A percentile compares a stretch with the other conserved stretches of the same genome.
Evolutionary conservation across 352 stramenopile species (phyloP).

Genomic region (Plasmopara halstedii): DNA sequence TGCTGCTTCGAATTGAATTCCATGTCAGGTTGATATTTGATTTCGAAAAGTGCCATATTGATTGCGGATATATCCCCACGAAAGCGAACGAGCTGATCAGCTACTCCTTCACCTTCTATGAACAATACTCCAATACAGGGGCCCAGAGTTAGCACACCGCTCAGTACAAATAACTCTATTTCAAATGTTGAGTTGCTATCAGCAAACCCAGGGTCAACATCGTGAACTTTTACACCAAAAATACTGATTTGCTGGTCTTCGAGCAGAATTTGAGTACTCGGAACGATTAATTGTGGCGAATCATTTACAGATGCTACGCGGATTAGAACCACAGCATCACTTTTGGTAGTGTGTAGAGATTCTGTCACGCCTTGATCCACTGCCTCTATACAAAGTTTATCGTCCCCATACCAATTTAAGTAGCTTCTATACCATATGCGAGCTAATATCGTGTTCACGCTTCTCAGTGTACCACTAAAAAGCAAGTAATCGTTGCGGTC

Average conservation of each 20-base stretch:
- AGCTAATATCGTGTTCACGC: slow-evolving; percentile 49
- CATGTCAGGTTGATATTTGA: slow-evolving; percentile 58
- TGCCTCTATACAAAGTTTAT: slow-evolving; percentile 44
- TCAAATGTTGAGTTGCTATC: slow-evolving; percentile 41
- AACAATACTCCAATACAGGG: slow-evolving; percentile 21
- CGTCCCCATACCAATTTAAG: slow-evolving; percentile 69
- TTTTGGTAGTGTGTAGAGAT: slow-evolving; percentile 28
- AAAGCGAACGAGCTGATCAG: slow-evolving; percentile 54
- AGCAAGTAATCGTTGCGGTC: slow-evolving; percentile 46
- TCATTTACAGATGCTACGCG: slow-evolving; percentile 58
- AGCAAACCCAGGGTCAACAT: slow-evolving; percentile 37
- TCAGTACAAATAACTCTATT: slow-evolving; percentile 47
- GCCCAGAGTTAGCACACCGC: slow-evolving; percentile 39
- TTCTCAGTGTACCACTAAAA: slow-evolving; percentile 51
- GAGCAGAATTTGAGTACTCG: slow-evolving; percentile 35
- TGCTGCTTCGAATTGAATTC: slow-evolving; percentile 73
- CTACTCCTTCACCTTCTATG: slow-evolving; percentile 39
- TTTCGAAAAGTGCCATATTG: slow-evolving; percentile 65
- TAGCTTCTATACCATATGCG: slow-evolving; percentile 47
- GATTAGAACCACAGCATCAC: slow-evolving; percentile 32
- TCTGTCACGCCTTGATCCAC: slow-evolving; percentile 59
- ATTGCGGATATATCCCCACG: slow-evolving; percentile 40
- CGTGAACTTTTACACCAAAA: slow-evolving; percentile 55
- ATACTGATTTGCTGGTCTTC: slow-evolving; percentile 59
- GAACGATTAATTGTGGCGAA: slow-evolving; percentile 39